phyloP scores from a whole-genome alignment of 73 alveolate species.

The Paramecium sexaurelia region DNA sequence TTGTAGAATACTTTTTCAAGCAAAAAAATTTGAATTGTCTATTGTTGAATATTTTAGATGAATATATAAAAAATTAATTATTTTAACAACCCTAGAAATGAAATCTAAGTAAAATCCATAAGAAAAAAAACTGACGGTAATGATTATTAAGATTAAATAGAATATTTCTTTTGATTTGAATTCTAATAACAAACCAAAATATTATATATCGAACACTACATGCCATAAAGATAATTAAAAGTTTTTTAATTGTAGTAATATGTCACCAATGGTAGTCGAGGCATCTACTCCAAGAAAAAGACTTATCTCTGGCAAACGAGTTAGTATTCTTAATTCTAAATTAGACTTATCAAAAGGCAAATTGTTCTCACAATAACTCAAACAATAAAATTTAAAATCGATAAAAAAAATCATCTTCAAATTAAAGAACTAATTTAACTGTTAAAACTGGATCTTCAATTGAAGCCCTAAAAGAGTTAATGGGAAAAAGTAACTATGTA shows the following conservation, averaged over 20 bases:
- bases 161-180: neutral
- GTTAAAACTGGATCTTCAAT: constrained; percentile 32
- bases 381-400: neutral
- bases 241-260: neutral
- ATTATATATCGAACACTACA: neutral
- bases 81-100: neutral
- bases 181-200: neutral
- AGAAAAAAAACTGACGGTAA: neutral
- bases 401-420: neutral
- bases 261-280: neutral
- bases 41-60: neutral
- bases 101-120: neutral
- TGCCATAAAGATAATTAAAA: neutral
- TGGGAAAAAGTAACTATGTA: neutral
- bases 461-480: constrained; percentile 18
- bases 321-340: neutral
- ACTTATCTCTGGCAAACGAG: constrained; percentile 26
- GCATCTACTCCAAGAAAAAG: constrained; percentile 23
- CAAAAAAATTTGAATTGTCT: no score
- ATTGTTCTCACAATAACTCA: neutral
- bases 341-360: neutral
- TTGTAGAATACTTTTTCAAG: neutral
- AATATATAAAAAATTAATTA: neutral
- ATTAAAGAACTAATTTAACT: constrained; percentile 51
- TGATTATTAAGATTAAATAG: neutral